These are phyloP conservation scores for Cryptococcus wingfieldii DNA, from an alignment of 1,284 basidiomycete genomes.

Conservation along the genomic window DNA sequence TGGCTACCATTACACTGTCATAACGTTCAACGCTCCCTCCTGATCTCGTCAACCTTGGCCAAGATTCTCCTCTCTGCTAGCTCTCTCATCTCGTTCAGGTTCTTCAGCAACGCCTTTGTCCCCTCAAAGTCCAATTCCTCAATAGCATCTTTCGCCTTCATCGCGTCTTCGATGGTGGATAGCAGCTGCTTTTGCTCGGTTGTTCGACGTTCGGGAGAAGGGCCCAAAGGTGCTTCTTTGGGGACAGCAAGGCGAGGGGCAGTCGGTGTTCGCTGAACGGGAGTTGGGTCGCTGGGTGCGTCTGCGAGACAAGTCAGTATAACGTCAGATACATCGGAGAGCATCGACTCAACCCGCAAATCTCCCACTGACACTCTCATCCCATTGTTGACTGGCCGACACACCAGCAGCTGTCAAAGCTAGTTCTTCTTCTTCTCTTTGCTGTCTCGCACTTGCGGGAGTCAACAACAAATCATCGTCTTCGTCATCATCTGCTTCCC, in stretches of 20 bases:
- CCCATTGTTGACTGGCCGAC: constrained; percentile 2
- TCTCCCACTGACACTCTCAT: constrained; percentile 18
- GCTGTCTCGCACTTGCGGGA: constrained; percentile 23
- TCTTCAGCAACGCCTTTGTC: constrained; percentile 20
- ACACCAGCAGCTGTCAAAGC: constrained; percentile 7
- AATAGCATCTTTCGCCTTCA: constrained; percentile 15
- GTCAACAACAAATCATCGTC: constrained; percentile 27
- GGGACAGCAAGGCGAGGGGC: background rate
- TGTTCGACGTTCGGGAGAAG: constrained; percentile 22
- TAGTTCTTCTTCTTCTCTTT: constrained; percentile 23
- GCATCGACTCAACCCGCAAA: constrained; percentile 21
- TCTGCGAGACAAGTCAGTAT: constrained; percentile 1
- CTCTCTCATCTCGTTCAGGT: constrained; percentile 25
- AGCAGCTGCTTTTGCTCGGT: constrained; percentile 26
- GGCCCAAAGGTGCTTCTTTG: background rate
- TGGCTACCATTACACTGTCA: too few species aligned
- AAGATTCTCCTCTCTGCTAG: constrained; percentile 21
- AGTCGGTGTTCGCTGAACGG: background rate
- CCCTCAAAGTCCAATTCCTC: constrained; percentile 31
- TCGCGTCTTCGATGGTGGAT: constrained; percentile 25
- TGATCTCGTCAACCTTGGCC: constrained; percentile 9
- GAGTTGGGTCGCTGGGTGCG: constrained; percentile 7
- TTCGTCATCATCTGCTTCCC: constrained; percentile 1
- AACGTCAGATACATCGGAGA: background rate
- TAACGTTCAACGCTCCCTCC: background rate